Conservation (phyloP, 345 rosid species). For the Aquilaria yunnanensis region DNA sequence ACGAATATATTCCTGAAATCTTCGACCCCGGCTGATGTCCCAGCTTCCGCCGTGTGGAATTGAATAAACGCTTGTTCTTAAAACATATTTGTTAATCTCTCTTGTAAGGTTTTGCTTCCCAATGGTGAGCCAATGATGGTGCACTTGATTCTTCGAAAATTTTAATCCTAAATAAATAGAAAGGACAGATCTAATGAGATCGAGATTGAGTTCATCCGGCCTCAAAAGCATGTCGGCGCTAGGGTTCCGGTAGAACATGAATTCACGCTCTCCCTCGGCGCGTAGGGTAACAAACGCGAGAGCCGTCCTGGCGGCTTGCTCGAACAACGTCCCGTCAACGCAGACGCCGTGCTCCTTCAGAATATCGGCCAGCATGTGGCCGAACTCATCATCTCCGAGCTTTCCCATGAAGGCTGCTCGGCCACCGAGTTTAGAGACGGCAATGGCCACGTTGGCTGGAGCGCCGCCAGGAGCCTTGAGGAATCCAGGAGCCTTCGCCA, state of each 20-base stretch:
- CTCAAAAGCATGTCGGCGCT: conserved; percentile 89
- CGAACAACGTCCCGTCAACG: conserved; percentile 76
- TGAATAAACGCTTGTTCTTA: no score
- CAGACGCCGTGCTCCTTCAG: conserved; percentile 71
- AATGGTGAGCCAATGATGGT: no score
- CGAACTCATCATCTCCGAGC: no score
- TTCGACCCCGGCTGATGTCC: no score
- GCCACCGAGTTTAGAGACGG: conserved; percentile 75
- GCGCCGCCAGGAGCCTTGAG: conserved; percentile 97
- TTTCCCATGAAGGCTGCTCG: conserved; percentile 28
- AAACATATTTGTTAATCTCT: no score
- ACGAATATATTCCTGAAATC: no score
- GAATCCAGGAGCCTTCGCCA: conserved; percentile 94
- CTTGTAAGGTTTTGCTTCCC: no score
- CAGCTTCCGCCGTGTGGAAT: no score
- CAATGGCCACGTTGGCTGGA: conserved; percentile 98
- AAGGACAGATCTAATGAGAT: conserved; percentile 76
- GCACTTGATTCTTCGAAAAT: no score
- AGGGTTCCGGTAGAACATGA: conserved; percentile 57
- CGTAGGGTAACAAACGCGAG: no score
- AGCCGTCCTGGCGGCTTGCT: conserved; percentile 87
- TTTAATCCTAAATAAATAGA: no score
- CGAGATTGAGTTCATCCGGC: conserved; percentile 81
- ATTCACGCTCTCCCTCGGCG: no score
- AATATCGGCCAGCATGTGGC: conserved; percentile 95